Conservation (phyloP, 805 yeast genomes). For the Cyberlindnera sargentensis region DNA sequence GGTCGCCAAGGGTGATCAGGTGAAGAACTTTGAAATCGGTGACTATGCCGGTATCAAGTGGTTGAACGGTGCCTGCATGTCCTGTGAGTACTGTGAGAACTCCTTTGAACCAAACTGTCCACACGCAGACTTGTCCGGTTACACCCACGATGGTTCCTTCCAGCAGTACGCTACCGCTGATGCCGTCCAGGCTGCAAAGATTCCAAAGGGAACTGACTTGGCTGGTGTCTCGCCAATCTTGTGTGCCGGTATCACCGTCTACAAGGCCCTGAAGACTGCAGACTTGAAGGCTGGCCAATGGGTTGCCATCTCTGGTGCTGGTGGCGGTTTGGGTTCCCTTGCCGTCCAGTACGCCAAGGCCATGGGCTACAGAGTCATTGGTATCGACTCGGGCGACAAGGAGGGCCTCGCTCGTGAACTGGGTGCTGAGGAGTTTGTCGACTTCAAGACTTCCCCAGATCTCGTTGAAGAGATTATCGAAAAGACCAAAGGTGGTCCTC, state of each 20-base stretch:
- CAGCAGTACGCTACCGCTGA: constrained; percentile 87
- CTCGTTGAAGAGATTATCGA: constrained; percentile 44
- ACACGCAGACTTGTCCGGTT: constrained; percentile 68
- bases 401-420: constrained; percentile 33
- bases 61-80: constrained; percentile 56
- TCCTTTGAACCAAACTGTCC: constrained; percentile 58
- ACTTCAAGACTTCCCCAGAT: constrained; percentile 47
- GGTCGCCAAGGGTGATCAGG: constrained; percentile 51
- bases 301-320: constrained; percentile 71
- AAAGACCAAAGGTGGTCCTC: constrained; percentile 65
- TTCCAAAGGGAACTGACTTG: constrained; percentile 66
- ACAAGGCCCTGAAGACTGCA: constrained; percentile 82
- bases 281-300: constrained; percentile 59
- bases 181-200: constrained; percentile 76
- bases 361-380: constrained; percentile 64
- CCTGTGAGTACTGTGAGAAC: constrained; percentile 51
- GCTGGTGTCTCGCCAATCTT: constrained; percentile 74
- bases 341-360: constrained; percentile 69
- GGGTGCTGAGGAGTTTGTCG: constrained; percentile 59
- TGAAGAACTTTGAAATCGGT: constrained; percentile 48
- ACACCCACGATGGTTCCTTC: constrained; percentile 85
- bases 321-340: constrained; percentile 68
- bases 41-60: constrained; percentile 59
- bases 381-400: constrained; percentile 59
- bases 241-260: constrained; percentile 88